Base-by-base conservation (phyloP, 2,329 filamentous ascomycete species). In the Scedosporium apiospermum region DNA sequence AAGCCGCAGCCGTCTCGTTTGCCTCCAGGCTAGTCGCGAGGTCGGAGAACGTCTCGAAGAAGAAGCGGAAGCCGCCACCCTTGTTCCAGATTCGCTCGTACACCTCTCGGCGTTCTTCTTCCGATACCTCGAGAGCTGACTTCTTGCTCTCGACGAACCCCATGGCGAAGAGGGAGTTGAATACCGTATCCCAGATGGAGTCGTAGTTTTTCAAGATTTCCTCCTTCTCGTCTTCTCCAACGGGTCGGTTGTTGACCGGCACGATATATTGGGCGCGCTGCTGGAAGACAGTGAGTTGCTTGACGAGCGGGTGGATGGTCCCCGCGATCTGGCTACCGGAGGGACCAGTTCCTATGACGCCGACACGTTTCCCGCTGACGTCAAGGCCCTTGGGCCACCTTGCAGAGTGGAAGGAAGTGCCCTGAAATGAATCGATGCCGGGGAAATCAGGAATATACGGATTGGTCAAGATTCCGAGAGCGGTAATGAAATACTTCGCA, bases 31-130 rank as follows among this genome's bases (percentile, higher is more conserved):
- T 60, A 16, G 57, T 64, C n/a, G 63, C 62, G 21, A 62, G 41
- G 23, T 67, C 65, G 6, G 63, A 21, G 51, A 64, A 65, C 10
- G 57, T 63, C 7, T 62, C 64, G 9, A 60, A 57, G 21, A 64
- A 63, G n/a, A 63, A 63, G 16, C 62, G 51, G 42, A 64, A 66
- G 3, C 64, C 59, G 2, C 65, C 62, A 9, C 27, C 57, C 18
- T 64, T 53, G 49, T 53, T 53, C 49, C 49, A 53, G 49, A 53
- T 53, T 18, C 49, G 49, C 49, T 53, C 49, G 49, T 53, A 53
- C 14, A 53, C 49, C 23, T 53, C 23, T 12, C 34, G 34, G 4
- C 34, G 34, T 14, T 38, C 34, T 38, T 38, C 34, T 14, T 38
- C 34, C 34, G 34, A 38, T 12, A 14, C 34, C 34, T 38, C 34